Evolutionary conservation across 306 rosid genomes (phyloP), one percentile per base, ranked within the genome.

Genomic region (Amphicarpaea edgeworthii): DNA sequence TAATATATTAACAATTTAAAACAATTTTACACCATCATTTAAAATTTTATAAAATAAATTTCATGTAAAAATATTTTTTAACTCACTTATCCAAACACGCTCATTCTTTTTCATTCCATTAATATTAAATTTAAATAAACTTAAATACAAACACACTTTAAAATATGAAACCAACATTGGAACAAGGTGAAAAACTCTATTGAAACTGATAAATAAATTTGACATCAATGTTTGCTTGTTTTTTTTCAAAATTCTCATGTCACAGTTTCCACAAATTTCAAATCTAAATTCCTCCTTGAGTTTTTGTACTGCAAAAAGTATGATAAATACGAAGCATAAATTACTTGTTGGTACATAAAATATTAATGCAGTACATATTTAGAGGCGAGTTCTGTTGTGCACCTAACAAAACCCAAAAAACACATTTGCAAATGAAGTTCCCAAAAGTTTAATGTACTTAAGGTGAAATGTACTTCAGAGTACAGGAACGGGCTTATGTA

Each of bases 401-500:
- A 74, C 63, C 62, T 19, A 43, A 5, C 15, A 69, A 70, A 77
- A 53, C 20, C 51, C 37, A 11, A n/a, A 14, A 58, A 19, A 12
- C 12, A 58, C 17, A 17, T 37, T 26, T 17, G 30, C 23, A 14
- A 19, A 42, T 8, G 14, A 38, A 6, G 16, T 1, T 0, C 14
- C 62, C 12, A 1, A 54, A 45, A 66, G 38, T 3, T 66, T 47
- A 24, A n/a, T 50, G 47, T 11, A 23, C 2, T 59, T 16, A 16
- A 2, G 14, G 30, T 64, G 23, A 17, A 50, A 47, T 65, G 57
- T 21, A 12, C 81, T 71, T 83, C 84, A 69, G 63, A 79, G 47
- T 7, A 43, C 50, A 4, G 87, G 93, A 7, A 90, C 79, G 0
- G 80, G 14, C 80, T 86, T 91, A 34, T 61, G 69, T 21, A 94